Evolutionary conservation across 306 rosid genomes (phyloP).

Genomic region (Malus domestica): ASM211411v1 NC_041795.1:29299501-29300000

Average conservation of each 20-base stretch:
- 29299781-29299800: not conserved
- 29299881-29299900: no score
- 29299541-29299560: no score
- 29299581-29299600: no score
- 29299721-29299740: not conserved
- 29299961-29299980: not conserved
- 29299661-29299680: not conserved
- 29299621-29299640: not conserved
- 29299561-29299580: no score
- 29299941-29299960: not conserved
- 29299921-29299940: no score
- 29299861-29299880: fast-evolving
- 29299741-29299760: not conserved
- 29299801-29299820: not conserved
- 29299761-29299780: not conserved
- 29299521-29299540: no score
- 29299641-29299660: not conserved
- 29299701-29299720: not conserved
- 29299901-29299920: fast-evolving
- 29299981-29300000: not conserved
- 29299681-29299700: not conserved
- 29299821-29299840: no score
- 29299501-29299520: no score
- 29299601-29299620: not conserved
- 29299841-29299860: no score